Percentiles rank a stretch among this genome's conserved stretches.
phyloP scores from a whole-genome alignment of 1,284 basidiomycete species.

The Clitocybe nebularis region DNA sequence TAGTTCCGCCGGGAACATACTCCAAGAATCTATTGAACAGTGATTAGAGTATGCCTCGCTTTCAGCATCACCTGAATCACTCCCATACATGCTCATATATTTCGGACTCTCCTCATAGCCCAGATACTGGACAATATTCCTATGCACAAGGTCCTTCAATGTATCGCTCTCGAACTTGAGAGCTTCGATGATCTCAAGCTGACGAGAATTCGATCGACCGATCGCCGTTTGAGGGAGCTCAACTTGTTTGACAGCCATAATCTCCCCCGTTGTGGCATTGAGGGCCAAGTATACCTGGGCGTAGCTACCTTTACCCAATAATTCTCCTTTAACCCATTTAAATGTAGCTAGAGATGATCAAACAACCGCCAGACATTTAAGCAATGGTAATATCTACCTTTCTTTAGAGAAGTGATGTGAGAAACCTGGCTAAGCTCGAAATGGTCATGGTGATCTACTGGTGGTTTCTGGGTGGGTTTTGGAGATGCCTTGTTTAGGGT shows the following conservation, averaged over 20 bases:
- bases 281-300: slow-evolving; percentile 73
- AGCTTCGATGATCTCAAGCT: slow-evolving; percentile 55
- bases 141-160: slow-evolving; percentile 67
- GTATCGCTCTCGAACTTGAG: slow-evolving; percentile 64
- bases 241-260: slow-evolving; percentile 83
- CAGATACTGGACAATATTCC: slow-evolving; percentile 70
- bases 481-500: neutral
- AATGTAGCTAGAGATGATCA: slow-evolving; percentile 27
- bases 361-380: neutral
- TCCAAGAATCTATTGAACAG: slow-evolving; percentile 50
- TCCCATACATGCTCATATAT: slow-evolving; percentile 53
- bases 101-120: slow-evolving; percentile 62
- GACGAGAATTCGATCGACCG: slow-evolving; percentile 48
- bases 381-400: slow-evolving; percentile 8
- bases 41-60: neutral
- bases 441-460: no score
- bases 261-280: slow-evolving; percentile 72
- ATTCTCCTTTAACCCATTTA: slow-evolving; percentile 75
- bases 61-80: neutral
- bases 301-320: slow-evolving; percentile 76
- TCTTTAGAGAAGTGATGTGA: slow-evolving; percentile 8
- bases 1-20: slow-evolving; percentile 79
- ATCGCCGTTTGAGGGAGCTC: slow-evolving; percentile 56
- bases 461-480: no score
- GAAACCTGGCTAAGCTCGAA: neutral